These are phyloP conservation scores for Jackrogersella minutella DNA, from an alignment of 495 filamentous ascomycete species.

Conservation along the genomic window DNA sequence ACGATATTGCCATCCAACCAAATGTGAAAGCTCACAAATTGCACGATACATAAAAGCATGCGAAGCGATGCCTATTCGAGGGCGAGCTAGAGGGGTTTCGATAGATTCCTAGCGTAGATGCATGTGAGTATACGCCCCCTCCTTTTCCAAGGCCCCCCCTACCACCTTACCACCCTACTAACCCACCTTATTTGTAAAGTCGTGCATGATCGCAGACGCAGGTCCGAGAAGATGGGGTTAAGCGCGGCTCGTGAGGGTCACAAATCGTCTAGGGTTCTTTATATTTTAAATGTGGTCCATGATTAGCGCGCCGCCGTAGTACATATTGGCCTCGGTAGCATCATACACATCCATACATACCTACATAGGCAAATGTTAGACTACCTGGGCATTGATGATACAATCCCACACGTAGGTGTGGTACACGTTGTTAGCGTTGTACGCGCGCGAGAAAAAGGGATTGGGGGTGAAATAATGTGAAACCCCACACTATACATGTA, in stretches of 20 bases:
- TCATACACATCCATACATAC: background rate
- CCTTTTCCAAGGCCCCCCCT: constrained; percentile 1
- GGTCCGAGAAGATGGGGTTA: constrained; percentile 44
- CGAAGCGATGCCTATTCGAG: constrained; percentile 29
- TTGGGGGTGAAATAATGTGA: background rate
- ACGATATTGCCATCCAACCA: background rate
- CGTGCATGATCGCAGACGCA: constrained; percentile 41
- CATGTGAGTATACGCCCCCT: constrained; percentile 18
- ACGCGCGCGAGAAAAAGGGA: background rate
- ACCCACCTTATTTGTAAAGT: constrained; percentile 41
- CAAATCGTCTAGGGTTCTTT: constrained; percentile 28
- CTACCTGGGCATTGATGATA: too few relatives aligned
- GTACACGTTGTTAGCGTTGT: background rate
- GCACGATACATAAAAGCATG: constrained; percentile 14
- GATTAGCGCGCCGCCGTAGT: constrained; percentile 32
- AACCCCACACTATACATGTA: background rate
- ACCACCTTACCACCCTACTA: constrained; percentile 2
- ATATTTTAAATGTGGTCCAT: constrained; percentile 13
- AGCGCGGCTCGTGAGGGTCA: constrained; percentile 39
- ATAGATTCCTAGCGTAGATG: constrained; percentile 32
- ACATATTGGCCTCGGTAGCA: constrained; percentile 20
- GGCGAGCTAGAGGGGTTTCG: constrained; percentile 39
- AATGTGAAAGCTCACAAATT: constrained; percentile 4
- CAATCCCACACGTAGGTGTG: background rate
- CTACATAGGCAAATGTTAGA: too few relatives aligned